Evolutionary conservation across 208 protist species (phyloP).

Genomic region (Acanthamoeba culbertsoni): DNA sequence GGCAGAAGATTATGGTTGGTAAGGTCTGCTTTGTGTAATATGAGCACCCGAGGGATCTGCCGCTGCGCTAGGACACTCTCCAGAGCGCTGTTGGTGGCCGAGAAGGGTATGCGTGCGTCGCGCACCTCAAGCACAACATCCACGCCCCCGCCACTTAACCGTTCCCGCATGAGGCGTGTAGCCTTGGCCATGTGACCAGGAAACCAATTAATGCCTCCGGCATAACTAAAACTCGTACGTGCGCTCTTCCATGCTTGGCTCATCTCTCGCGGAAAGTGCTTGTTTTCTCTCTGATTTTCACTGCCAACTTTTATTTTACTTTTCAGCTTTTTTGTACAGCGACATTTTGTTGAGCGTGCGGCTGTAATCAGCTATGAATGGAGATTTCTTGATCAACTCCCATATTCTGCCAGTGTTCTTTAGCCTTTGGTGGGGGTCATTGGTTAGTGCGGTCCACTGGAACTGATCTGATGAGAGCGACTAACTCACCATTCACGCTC

Average conservation of each 20-base stretch:
- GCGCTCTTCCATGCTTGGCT: not conserved
- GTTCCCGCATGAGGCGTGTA: conserved; percentile 7
- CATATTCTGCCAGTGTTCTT: conserved; percentile 16
- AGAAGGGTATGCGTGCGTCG: conserved; percentile 11
- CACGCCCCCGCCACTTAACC: not conserved
- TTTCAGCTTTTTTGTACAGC: conserved; percentile 31
- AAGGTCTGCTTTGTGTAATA: conserved; percentile 34
- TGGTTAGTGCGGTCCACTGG: not conserved
- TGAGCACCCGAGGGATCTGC: not conserved
- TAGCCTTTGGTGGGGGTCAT: not conserved
- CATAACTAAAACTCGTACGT: not conserved
- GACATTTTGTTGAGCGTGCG: conserved; percentile 14
- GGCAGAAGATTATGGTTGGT: conserved; percentile 10
- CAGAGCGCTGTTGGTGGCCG: not conserved
- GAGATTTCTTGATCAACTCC: conserved; percentile 36
- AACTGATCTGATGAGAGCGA: not conserved
- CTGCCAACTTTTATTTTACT: too few species aligned
- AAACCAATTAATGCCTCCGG: conserved; percentile 41
- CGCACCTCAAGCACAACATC: conserved; percentile 31
- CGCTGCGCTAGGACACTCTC: conserved; percentile 5
- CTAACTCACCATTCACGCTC: conserved; percentile 1
- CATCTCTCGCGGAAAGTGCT: too few species aligned
- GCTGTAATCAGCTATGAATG: conserved; percentile 4
- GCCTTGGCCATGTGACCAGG: conserved; percentile 50
- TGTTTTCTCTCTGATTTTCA: too few species aligned